Conservation (phyloP, 139 green algal genomes). For the Limnomonas spitsbergensis region DNA sequence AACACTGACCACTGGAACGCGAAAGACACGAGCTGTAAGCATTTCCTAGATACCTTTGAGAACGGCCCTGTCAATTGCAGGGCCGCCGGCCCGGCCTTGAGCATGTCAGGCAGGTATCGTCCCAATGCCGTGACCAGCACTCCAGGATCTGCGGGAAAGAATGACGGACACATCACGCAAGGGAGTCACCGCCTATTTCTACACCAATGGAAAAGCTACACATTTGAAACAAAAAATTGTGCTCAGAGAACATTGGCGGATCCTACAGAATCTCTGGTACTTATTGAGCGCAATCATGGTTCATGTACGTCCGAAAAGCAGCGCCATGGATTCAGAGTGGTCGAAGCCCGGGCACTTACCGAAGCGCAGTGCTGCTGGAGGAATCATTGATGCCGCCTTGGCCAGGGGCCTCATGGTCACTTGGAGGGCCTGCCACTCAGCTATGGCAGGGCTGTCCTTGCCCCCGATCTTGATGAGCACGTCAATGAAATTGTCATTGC, state of each 20-base stretch:
- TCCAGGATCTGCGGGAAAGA: conserved; percentile 45
- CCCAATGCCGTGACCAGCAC: conserved; percentile 67
- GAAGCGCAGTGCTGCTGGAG: conserved; percentile 63
- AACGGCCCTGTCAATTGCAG: conserved; percentile 79
- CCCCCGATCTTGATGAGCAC: conserved; percentile 42
- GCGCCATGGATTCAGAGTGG: background rate
- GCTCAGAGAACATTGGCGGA: too few relatives aligned
- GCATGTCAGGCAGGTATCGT: conserved; percentile 71
- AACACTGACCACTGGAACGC: too few relatives aligned
- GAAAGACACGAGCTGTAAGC: too few relatives aligned
- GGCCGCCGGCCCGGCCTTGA: conserved; percentile 42
- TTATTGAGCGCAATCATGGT: background rate
- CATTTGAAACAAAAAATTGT: too few relatives aligned
- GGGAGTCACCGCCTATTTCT: too few relatives aligned
- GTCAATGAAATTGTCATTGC: conserved; percentile 71
- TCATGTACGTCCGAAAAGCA: background rate
- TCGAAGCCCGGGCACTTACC: too few relatives aligned
- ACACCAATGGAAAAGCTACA: too few relatives aligned
- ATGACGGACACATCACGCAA: too few relatives aligned
- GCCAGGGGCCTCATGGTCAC: conserved; percentile 82
- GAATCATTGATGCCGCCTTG: conserved; percentile 71
- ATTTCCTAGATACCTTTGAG: conserved; percentile 54
- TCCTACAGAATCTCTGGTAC: background rate
- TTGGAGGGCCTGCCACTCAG: conserved; percentile 36
- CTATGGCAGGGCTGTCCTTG: background rate